Evolutionary conservation across 345 rosid genomes (phyloP), one percentile per base, ranked within the genome.

Genomic region (Hypericum androsaemum): DNA sequence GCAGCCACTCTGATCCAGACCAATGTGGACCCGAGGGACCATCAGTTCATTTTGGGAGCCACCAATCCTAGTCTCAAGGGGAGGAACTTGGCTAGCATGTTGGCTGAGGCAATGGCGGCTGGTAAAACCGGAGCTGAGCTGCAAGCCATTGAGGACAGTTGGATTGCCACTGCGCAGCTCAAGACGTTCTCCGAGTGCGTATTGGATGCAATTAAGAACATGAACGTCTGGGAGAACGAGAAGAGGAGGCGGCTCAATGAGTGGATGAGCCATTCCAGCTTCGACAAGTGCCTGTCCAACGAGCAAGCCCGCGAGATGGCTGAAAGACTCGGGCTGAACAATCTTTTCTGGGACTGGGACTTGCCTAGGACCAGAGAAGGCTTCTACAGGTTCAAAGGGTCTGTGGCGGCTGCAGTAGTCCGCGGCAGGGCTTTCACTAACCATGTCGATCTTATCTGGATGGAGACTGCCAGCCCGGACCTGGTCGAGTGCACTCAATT

Each of bases 281-380:
- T 60, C 5, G 87, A 83, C 48, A 86, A 74, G 71, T 86, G 95
- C 46, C 50, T 83, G 9, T 86, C 92, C 8, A 70, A 70, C 22
- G 95, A 88, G 61, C 72, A 80, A 71, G 86, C 76, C 10, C 63
- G 85, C 3, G 95, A 80, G 70, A 41, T 86, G 39, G 86, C 99
- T 6, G 79, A 75, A 16, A 76, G 77, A 66, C 45, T 88, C 37
- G 97, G 95, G 9, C 65, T 83, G 28, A 69, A 72, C 2, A 78
- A 86, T 64, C 77, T 94, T n/a, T 94, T 83, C 74, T 94, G 96
- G 97, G 95, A 94, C 77, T 83, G 97, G 95, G 95, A 86, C 72
- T 66, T 94, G 64, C 87, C 99, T 0, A 70, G 99, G 68, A 83
- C 96, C 56, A 77, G 95, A 46, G 97, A 94, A 80, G 97, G 99